Base-by-base conservation (phyloP, 495 filamentous ascomycete species). In the Alectoria sarmentosa region DNA sequence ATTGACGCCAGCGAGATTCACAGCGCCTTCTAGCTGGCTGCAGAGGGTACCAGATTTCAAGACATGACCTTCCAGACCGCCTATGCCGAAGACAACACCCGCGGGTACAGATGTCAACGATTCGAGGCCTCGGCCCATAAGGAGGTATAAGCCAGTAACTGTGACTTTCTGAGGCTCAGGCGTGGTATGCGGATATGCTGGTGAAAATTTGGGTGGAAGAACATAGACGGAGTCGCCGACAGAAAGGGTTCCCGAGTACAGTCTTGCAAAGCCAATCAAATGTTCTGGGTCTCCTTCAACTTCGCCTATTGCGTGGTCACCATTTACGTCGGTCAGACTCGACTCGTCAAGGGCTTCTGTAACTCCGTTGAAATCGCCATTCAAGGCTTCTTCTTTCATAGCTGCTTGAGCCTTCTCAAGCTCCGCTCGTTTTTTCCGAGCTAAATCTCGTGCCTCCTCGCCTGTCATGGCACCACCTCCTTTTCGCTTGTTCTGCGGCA, bases 11-110 rank as follows among this genome's bases (percentile, higher is more conserved):
- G 92, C 95, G 64, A 99, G 79, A 76, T 98, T 99, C 73, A 96
- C 83, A n/a, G 88, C 82, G 28, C 94, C 95, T 65, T 89, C 87
- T 0, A 96, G 77, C 69, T 93, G 88, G 67, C 88, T 94, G 76
- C 92, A 96, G 3, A 99, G 80, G 0, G 94, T 99, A 13, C 92
- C 95, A 30, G 91, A 93, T 73, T 99, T 99, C 54, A 99, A 78
- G 26, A 99, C 87, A 65, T 90, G 84, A 34, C 93, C 94, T 67
- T 92, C 92, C 14, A 99, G 82, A 26, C 94, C 94, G 23, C 86
- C 90, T 41, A 99, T 91, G n/a, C 93, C 94, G 71, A 98, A 97
- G 13, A 99, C 90, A 13, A 94, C 91, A 37, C 94, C 94, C 28
- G 94, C 93, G 4, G 94, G 92, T 0, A 98, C 92, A 0, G 89